A percentile compares a stretch with the other conserved stretches of the same genome.
Evolutionary conservation across 306 rosid species (phyloP).

Genomic region (Argentina anserina): DNA sequence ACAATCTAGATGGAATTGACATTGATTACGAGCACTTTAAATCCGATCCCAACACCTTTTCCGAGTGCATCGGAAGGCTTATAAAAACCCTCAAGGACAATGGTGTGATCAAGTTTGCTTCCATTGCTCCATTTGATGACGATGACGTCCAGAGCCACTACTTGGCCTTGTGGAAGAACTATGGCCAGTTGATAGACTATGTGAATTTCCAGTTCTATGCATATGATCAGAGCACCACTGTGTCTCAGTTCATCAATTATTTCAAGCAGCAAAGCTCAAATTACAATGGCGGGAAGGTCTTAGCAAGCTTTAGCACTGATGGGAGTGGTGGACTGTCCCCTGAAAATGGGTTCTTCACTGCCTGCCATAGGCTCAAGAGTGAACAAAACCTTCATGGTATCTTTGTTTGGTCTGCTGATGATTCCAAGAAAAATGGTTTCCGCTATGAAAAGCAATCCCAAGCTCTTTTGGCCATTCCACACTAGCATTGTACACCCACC

Average conservation of each 20-base stretch:
- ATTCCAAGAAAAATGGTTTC: conserved; percentile 54
- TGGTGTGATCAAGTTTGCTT: conserved; percentile 53
- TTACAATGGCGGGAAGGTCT: conserved; percentile 59
- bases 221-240: conserved; percentile 56
- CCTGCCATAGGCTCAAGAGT: conserved; percentile 46
- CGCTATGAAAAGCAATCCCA: conserved; percentile 68
- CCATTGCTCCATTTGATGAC: conserved; percentile 71
- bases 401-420: conserved; percentile 89
- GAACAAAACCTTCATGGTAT: conserved; percentile 57
- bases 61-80: conserved; percentile 58
- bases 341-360: conserved; percentile 51
- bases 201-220: conserved; percentile 88
- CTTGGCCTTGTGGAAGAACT: conserved; percentile 62
- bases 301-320: conserved; percentile 61
- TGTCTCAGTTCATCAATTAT: conserved; percentile 47
- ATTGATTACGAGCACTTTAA: conserved; percentile 73
- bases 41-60: conserved; percentile 49
- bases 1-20: conserved; percentile 66
- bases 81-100: conserved; percentile 51
- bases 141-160: conserved; percentile 63
- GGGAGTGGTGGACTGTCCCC: conserved; percentile 63
- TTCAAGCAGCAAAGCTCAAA: conserved; percentile 56
- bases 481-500: conserved; percentile 6
- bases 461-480: conserved; percentile 44
- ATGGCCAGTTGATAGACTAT: conserved; percentile 60